phyloP scores from a whole-genome alignment of 257 asterid species.

The Solanum chmielewskii region DNA sequence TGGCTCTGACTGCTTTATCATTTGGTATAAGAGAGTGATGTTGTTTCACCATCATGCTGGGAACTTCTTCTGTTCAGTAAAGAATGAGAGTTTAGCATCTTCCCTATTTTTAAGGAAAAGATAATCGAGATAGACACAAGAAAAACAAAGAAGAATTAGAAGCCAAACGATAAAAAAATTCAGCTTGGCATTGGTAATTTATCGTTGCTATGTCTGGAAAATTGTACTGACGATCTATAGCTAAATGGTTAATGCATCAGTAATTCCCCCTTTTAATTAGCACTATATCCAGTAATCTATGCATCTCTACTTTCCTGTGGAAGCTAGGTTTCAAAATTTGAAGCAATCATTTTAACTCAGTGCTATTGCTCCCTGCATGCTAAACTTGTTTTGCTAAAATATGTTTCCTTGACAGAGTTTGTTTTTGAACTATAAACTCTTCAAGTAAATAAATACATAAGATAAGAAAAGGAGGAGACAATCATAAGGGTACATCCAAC shows the following conservation, averaged over 20 bases:
- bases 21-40: not conserved
- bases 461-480: not conserved
- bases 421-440: not conserved
- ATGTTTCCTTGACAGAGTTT: not conserved
- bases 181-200: not conserved
- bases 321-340: not conserved
- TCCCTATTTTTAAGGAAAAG: not conserved
- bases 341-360: not conserved
- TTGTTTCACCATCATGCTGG: not conserved
- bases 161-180: not conserved
- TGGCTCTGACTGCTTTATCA: not conserved
- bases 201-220: not conserved
- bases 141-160: not conserved
- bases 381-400: not conserved
- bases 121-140: not conserved
- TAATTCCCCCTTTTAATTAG: not conserved
- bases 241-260: not conserved
- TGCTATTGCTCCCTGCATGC: not conserved
- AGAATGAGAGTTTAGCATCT: not conserved
- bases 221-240: not conserved
- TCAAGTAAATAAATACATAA: not conserved
- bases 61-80: not conserved
- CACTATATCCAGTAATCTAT: not conserved
- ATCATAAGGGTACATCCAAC: not conserved
- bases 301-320: not conserved